Evolutionary conservation across 345 rosid genomes (phyloP).

Genomic region (Anastatica hierochuntica): DNA sequence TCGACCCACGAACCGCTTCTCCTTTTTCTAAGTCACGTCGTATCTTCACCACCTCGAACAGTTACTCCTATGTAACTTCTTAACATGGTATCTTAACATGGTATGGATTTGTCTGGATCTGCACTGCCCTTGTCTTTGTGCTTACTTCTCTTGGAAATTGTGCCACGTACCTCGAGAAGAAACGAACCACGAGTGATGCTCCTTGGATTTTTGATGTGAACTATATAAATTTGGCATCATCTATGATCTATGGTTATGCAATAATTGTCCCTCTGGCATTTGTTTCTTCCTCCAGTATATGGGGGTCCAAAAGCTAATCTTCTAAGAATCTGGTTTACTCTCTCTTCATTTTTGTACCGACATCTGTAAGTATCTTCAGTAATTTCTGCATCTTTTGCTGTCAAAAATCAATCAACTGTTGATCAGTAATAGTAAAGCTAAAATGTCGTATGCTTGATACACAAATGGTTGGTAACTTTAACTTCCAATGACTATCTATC

Average conservation of each 20-base stretch:
- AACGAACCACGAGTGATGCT: slow-evolving; percentile 31
- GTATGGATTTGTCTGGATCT: slow-evolving; percentile 87
- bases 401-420: too few relatives aligned
- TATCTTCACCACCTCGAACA: too few relatives aligned
- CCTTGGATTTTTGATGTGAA: slow-evolving; percentile 87
- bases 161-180: slow-evolving; percentile 73
- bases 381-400: neutral
- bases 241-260: slow-evolving; percentile 57
- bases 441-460: too few relatives aligned
- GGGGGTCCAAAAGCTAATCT: slow-evolving; percentile 79
- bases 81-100: too few relatives aligned
- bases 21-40: too few relatives aligned
- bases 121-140: slow-evolving; percentile 78
- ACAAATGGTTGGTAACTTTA: too few relatives aligned
- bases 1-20: too few relatives aligned
- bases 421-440: too few relatives aligned
- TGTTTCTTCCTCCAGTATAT: slow-evolving; percentile 71
- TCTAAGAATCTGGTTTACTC: slow-evolving; percentile 86
- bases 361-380: slow-evolving; percentile 49
- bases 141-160: slow-evolving; percentile 78
- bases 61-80: slow-evolving; percentile 4
- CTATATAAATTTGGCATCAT: slow-evolving; percentile 62
- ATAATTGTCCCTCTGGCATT: slow-evolving; percentile 72
- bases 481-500: too few relatives aligned
- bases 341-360: slow-evolving; percentile 52